Evolutionary conservation across 1,284 basidiomycete species (phyloP), one percentile per base, ranked within the genome.

Genomic region (Pulchroboletus neoregius): DNA sequence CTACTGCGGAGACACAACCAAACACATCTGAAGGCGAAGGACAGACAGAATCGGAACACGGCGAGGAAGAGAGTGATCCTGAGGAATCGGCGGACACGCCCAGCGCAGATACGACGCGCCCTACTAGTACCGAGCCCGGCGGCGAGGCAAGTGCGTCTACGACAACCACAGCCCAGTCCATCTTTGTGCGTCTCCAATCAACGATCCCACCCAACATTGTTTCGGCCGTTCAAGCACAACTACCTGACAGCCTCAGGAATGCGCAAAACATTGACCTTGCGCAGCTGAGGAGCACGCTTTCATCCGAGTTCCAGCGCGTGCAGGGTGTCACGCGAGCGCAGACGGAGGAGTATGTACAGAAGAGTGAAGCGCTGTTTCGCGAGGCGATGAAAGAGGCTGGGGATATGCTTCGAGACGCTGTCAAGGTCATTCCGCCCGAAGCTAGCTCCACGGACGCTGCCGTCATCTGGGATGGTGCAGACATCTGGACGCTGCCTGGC

Each of bases 401-500:
- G 13, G 84, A 84, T 46, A 88, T 83, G 46, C 66, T 92, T 26
- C 80, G 81, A 47, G 90, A 93, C 41, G 91, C 91, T 10, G 89
- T 96, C 56, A 90, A 90, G 63, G 84, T 96, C 42, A 74, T 96
- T 8, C 93, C 93, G 1, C 92, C 92, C 0, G 83, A 87, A 34
- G 76, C 74, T 31, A 62, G 61, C 13, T 52, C 64, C 0, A 54
- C 59, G 3, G 50, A 56, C 13, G 60, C 63, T 7, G 65, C 71
- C 2, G 60, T 85, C 28, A 63, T 80, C 38, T 91, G 88, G 87
- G 88, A 92, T 64, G 89, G 88, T 0, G 71, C 80, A n/a, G 88
- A 92, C 61, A 77, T 91, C 59, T 92, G 89, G 80, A 79, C 84
- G 69, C 55, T 84, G 37, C 82, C 84, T 28, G 48, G 55, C 46